These are phyloP conservation scores for Pichia kudriavzevii DNA, from an alignment of 1,139 yeast genomes.

Conservation along the genomic window DNA sequence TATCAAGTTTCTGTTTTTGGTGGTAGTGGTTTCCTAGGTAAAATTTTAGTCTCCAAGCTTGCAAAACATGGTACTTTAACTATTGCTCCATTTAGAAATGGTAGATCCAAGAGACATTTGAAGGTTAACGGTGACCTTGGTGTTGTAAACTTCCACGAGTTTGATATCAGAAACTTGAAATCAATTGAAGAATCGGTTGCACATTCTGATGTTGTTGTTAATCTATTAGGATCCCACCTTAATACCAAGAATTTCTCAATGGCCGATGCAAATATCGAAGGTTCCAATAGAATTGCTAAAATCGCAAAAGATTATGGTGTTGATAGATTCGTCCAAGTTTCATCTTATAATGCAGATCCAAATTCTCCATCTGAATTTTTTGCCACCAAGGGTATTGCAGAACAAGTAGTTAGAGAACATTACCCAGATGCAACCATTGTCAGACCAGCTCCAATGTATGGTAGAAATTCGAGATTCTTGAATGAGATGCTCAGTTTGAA, in stretches of 20 bases:
- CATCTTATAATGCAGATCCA: slow-evolving; percentile 71
- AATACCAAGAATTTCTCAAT: slow-evolving; percentile 72
- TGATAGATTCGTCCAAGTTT: slow-evolving; percentile 71
- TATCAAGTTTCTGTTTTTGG: slow-evolving; percentile 88
- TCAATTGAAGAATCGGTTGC: slow-evolving; percentile 74
- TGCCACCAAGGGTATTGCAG: slow-evolving; percentile 79
- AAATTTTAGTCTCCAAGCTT: slow-evolving; percentile 61
- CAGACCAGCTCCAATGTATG: slow-evolving; percentile 78
- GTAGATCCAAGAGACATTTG: slow-evolving; percentile 68
- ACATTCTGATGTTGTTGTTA: slow-evolving; percentile 76
- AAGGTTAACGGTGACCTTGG: slow-evolving; percentile 85
- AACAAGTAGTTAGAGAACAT: slow-evolving; percentile 58
- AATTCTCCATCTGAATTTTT: slow-evolving; percentile 61
- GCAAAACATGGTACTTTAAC: slow-evolving; percentile 79
- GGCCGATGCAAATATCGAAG: slow-evolving; percentile 79
- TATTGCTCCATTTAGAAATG: slow-evolving; percentile 75
- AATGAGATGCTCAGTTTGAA: slow-evolving; percentile 50
- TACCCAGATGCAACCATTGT: slow-evolving; percentile 77
- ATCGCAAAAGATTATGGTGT: slow-evolving; percentile 69
- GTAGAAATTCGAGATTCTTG: slow-evolving; percentile 67
- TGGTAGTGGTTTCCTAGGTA: slow-evolving; percentile 73
- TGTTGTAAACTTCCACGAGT: slow-evolving; percentile 77
- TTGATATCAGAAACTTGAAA: slow-evolving; percentile 71
- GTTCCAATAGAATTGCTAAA: slow-evolving; percentile 68
- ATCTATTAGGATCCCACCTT: slow-evolving; percentile 72